These are phyloP conservation scores for Fagopyrum tataricum DNA, from an alignment of 148 eudicot genomes.

Conservation along the genomic window DNA sequence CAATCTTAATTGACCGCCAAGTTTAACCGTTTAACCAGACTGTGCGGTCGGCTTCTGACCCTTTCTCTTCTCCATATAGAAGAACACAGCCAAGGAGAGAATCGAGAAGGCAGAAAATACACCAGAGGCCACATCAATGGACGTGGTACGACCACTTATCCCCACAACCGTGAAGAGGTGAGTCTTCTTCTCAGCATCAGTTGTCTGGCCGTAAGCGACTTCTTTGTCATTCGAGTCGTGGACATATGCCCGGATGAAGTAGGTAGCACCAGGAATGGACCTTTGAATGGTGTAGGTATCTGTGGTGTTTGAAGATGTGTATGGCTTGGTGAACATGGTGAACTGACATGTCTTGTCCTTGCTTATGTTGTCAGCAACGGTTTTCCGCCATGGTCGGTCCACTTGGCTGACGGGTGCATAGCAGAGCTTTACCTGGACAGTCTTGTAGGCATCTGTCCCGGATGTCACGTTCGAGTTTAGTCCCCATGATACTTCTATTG, in stretches of 20 bases:
- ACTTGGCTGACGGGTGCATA: slow-evolving; percentile 56
- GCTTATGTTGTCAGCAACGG: slow-evolving; percentile 23
- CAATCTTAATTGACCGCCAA: not conserved
- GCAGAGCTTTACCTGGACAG: slow-evolving; percentile 55
- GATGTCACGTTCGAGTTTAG: slow-evolving; percentile 19
- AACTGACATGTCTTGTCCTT: slow-evolving; percentile 81
- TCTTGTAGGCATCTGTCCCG: slow-evolving; percentile 42
- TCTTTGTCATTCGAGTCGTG: slow-evolving; percentile 21
- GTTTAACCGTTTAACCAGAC: not conserved
- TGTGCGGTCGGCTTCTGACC: slow-evolving; percentile 5
- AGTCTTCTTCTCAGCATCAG: slow-evolving; percentile 20
- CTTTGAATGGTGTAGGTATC: slow-evolving; percentile 32
- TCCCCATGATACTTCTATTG: slow-evolving; percentile 40
- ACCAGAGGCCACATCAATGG: slow-evolving; percentile 55
- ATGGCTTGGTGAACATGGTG: slow-evolving; percentile 25
- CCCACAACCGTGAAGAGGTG: slow-evolving; percentile 38
- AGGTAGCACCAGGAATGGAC: slow-evolving; percentile 53
- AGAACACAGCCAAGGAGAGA: slow-evolving; percentile 56
- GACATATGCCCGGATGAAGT: slow-evolving; percentile 61
- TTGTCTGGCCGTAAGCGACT: slow-evolving; percentile 55
- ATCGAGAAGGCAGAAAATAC: slow-evolving; percentile 64
- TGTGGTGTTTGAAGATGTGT: slow-evolving; percentile 24
- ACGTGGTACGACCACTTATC: slow-evolving; percentile 52
- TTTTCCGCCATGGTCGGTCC: slow-evolving; percentile 75
- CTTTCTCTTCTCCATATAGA: slow-evolving; percentile 62